Evolutionary conservation across 116 monocot genomes (phyloP).

Genomic region (Iris pallida): DNA sequence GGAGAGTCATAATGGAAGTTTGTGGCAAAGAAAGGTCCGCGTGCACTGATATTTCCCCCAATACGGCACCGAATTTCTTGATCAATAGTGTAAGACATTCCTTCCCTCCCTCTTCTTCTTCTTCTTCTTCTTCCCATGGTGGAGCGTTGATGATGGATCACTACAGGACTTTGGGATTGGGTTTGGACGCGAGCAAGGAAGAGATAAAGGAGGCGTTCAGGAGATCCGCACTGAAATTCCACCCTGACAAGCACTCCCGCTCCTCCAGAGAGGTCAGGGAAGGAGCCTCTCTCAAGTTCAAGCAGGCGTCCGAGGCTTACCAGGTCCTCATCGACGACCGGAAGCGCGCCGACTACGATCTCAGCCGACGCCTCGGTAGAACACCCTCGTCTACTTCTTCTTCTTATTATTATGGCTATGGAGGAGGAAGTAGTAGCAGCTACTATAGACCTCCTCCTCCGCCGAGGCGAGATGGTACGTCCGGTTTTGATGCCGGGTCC

Average conservation of each 20-base stretch:
- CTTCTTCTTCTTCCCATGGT: too few relatives aligned
- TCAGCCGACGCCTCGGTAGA: conserved; percentile 12
- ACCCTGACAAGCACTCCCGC: conserved; percentile 77
- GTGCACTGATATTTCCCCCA: too few relatives aligned
- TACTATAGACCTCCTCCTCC: conserved; percentile 3
- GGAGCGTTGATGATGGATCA: conserved; percentile 28
- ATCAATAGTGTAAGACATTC: too few relatives aligned
- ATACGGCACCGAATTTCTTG: too few relatives aligned
- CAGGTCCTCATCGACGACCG: conserved; percentile 67
- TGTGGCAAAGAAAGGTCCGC: too few relatives aligned
- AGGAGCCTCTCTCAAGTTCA: conserved; percentile 46
- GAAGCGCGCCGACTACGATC: conserved; percentile 64
- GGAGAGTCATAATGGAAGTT: too few relatives aligned
- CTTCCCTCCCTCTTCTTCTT: too few relatives aligned
- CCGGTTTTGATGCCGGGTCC: conserved; percentile 36
- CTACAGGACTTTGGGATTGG: conserved; percentile 73
- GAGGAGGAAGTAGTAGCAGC: conserved; percentile 6
- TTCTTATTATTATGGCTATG: conserved; percentile 1
- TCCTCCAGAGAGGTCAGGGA: conserved; percentile 39
- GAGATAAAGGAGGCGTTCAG: conserved; percentile 95
- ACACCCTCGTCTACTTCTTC: not conserved
- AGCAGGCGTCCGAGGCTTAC: conserved; percentile 78
- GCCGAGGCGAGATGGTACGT: conserved; percentile 6
- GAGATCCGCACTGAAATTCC: conserved; percentile 67
- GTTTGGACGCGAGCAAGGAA: conserved; percentile 52